Percentiles rank a stretch among this genome's conserved stretches.
phyloP scores from a whole-genome alignment of 805 yeast genomes.

The Wickerhamomyces xylosicus region DNA sequence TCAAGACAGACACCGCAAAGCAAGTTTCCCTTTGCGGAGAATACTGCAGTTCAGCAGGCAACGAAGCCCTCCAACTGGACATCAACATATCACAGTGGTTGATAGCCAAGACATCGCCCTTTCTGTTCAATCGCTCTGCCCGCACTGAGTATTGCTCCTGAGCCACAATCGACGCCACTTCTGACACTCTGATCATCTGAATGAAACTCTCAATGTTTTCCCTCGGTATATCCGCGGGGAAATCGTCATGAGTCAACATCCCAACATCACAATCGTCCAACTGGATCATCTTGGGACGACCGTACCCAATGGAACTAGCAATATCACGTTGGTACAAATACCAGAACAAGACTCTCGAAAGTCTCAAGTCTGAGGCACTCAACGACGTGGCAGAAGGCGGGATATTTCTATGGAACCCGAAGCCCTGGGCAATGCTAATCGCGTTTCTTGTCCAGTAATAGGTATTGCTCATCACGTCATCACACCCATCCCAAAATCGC shows the following conservation, averaged over 20 bases:
- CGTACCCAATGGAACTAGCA: slow-evolving; percentile 59
- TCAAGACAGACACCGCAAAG: slow-evolving; percentile 46
- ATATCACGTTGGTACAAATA: slow-evolving; percentile 62
- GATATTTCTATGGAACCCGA: slow-evolving; percentile 61
- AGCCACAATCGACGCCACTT: slow-evolving; percentile 59
- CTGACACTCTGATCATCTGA: slow-evolving; percentile 54
- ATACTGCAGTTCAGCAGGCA: slow-evolving; percentile 55
- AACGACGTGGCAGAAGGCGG: slow-evolving; percentile 21
- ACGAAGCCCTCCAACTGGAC: slow-evolving; percentile 64
- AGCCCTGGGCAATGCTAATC: slow-evolving; percentile 59
- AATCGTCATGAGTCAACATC: slow-evolving; percentile 59
- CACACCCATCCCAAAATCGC: slow-evolving; percentile 67
- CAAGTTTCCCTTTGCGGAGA: slow-evolving; percentile 39
- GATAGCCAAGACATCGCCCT: slow-evolving; percentile 32
- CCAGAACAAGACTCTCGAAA: slow-evolving; percentile 74
- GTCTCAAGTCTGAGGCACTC: slow-evolving; percentile 30
- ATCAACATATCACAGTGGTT: slow-evolving; percentile 62
- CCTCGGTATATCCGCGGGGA: slow-evolving; percentile 41
- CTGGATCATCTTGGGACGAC: slow-evolving; percentile 60
- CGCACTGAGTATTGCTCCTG: slow-evolving; percentile 63
- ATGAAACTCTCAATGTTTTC: slow-evolving; percentile 49
- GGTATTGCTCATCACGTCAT: slow-evolving; percentile 54
- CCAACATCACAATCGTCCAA: slow-evolving; percentile 69
- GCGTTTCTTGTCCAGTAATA: slow-evolving; percentile 67
- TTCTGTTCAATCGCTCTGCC: slow-evolving; percentile 39